Base-by-base conservation (phyloP, 2,329 filamentous ascomycete species). In the Cucurbitaria berberidis region DNA sequence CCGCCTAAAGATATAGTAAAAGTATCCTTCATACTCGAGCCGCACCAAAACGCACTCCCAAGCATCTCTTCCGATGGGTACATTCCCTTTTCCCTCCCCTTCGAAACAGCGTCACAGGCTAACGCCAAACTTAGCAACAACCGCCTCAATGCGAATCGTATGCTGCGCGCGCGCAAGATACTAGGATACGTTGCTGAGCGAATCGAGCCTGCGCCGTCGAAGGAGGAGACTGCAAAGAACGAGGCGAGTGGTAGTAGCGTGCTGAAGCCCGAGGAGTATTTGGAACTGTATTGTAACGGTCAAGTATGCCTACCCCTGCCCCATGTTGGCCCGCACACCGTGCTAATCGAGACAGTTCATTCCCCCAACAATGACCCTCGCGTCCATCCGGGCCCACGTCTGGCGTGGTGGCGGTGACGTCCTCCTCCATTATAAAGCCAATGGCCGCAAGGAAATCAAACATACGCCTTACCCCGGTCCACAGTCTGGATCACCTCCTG, bases 361-460 rank as follows among this genome's bases (percentile, higher is more conserved):
- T 22, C 85, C 89, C 2, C 86, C 88, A 6, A 89, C 88, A 27
- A 97, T 96, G 89, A 98, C 89, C 30, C 84, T 99, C n/a, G 91
- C 92, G 4, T 97, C 93, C 0, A 86, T 99, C 38, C 88, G 93
- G 27, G 89, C 92, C 2, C 92, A 96, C 70, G 82, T 98, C 48
- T 99, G 95, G 95, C 91, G 96, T 67, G 91, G 90, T 38, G 91
- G 91, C n/a, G 93, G 89, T 66, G 95, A 99, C 76, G 89, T 99
- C 60, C 78, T 96, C 47, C 81, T 99, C 44, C 86, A 91, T 69
- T 99, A 99, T 81, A 96, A 93, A 71, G 83, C 89, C 45, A 99
- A 97, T 66, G 93, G 92, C n/a, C 86, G 86, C 68, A 93, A 91
- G 76, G 81, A 84, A 55, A 81, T 82, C 55, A 69, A 67, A 36